Evolutionary conservation across 73 alveolate genomes (phyloP), one percentile per base, ranked within the genome.

Genomic region (Blepharisma stoltei): DNA sequence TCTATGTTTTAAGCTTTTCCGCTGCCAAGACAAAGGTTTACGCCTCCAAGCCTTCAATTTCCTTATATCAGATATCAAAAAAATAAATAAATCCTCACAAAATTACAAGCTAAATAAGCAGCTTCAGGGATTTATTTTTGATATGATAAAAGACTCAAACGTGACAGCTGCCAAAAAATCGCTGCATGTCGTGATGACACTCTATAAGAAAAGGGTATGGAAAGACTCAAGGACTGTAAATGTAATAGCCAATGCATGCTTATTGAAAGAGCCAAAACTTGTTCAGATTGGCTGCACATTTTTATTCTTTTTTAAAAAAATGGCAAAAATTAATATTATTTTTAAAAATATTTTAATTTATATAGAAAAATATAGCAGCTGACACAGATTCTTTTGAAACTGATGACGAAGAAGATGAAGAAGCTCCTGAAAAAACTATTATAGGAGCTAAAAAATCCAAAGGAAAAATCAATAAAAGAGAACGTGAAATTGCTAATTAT

Each of bases 201-300:
- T 93, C 67, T 93, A 93, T 70, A 91, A 90, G 78, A 90, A 85
- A 83, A 87, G 85, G 75, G 84, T 93, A 3, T 93, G 98, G 97
- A 90, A 88, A 54, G 98, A 93, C 84, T 93, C 91, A 14, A 90
- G 92, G 83, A 90, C 97, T 18, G 89, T 93, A 45, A 93, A 93
- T 69, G 92, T 86, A 50, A 77, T 93, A 43, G 90, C 97, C 46
- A 89, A 90, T 50, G 97, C 90, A 21, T 86, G 92, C 66, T 87
- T 86, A 55, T 84, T 80, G 55, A 88, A 93, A 43, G 92, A 90
- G 78, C 86, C 88, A 37, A 93, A 90, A 81, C 84, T 93, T 38
- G 81, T 91, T 3, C 78, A 89, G 6, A 85, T 92, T 8, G 95
- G 95, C 5, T 83, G 93, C 80, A 67, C 81, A 82, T 93, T 93